Evolutionary conservation across 306 rosid species (phyloP).

Genomic region (Prunus fruticosa): DNA sequence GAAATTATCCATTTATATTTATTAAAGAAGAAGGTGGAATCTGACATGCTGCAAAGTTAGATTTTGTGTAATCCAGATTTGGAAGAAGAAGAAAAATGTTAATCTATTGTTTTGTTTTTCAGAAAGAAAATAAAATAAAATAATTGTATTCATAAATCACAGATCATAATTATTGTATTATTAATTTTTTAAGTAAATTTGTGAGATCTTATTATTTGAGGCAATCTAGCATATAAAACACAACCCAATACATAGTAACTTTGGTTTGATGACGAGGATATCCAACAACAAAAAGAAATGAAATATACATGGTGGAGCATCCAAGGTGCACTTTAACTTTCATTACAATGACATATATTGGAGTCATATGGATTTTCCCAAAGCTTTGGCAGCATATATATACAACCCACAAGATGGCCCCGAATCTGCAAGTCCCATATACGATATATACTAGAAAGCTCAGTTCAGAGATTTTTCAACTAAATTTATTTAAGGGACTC

Average conservation of each 20-base stretch:
- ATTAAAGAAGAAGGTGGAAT: background rate
- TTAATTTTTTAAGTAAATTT: background rate
- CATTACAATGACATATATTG: background rate
- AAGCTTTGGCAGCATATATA: background rate
- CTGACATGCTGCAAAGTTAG: background rate
- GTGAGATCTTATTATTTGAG: background rate
- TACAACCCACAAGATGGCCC: background rate
- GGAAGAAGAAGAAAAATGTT: background rate
- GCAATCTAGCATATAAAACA: background rate
- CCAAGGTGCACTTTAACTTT: constrained; percentile 14
- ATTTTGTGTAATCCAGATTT: background rate
- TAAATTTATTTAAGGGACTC: too few species aligned
- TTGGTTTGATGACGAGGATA: background rate
- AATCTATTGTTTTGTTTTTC: background rate
- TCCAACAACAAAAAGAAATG: background rate
- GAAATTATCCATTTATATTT: background rate
- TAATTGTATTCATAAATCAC: too few species aligned
- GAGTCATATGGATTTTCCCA: background rate
- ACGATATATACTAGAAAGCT: background rate
- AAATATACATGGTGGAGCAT: constrained; percentile 13
- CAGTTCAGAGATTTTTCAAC: too few species aligned
- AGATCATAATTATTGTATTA: too few species aligned
- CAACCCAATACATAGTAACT: background rate
- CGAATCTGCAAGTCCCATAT: background rate
- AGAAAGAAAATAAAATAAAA: too few species aligned